These are phyloP conservation scores for Diatrype stigma DNA, from an alignment of 2,329 filamentous ascomycete species.

Conservation along the genomic window DNA sequence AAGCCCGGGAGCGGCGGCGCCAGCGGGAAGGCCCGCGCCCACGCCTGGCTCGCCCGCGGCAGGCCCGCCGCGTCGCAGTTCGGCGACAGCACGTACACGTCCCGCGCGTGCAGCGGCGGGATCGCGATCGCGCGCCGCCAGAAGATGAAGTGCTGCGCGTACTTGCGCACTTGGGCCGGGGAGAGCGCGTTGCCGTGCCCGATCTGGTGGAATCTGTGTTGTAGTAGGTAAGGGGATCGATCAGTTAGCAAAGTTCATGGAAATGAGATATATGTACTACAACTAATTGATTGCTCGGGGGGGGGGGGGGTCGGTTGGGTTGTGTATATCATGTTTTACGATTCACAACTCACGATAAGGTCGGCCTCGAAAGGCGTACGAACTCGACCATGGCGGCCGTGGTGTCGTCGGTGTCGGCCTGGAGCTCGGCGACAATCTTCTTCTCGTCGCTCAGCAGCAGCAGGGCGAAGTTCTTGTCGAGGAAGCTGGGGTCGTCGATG, in stretches of 20 bases:
- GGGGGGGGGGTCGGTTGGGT: too few species aligned
- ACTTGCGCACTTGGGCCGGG: conserved; percentile 75
- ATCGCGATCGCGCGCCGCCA: conserved; percentile 93
- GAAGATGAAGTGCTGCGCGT: conserved; percentile 90
- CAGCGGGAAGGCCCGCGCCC: conserved; percentile 75
- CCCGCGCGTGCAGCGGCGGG: conserved; percentile 81
- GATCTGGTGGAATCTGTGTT: conserved; percentile 66
- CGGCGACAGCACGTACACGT: conserved; percentile 87
- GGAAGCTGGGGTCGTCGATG: conserved; percentile 59
- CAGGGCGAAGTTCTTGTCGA: conserved; percentile 83
- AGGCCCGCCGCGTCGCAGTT: conserved; percentile 77
- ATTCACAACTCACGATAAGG: conserved; percentile 49
- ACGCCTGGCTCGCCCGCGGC: conserved; percentile 63
- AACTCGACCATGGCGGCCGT: conserved; percentile 77
- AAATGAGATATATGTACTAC: not conserved
- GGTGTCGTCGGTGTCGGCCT: conserved; percentile 71
- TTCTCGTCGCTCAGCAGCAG: conserved; percentile 80
- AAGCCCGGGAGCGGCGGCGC: conserved; percentile 82
- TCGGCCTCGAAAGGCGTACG: conserved; percentile 68
- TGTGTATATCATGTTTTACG: too few species aligned
- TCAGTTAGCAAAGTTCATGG: not conserved
- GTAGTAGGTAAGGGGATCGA: not conserved
- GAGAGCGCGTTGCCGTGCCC: conserved; percentile 68
- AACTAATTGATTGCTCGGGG: too few species aligned
- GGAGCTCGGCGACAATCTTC: conserved; percentile 67